Percentiles rank a stretch among this genome's conserved stretches.
Conservation (phyloP, 2,329 filamentous ascomycete genomes). For the Epichloe festucae region DNA sequence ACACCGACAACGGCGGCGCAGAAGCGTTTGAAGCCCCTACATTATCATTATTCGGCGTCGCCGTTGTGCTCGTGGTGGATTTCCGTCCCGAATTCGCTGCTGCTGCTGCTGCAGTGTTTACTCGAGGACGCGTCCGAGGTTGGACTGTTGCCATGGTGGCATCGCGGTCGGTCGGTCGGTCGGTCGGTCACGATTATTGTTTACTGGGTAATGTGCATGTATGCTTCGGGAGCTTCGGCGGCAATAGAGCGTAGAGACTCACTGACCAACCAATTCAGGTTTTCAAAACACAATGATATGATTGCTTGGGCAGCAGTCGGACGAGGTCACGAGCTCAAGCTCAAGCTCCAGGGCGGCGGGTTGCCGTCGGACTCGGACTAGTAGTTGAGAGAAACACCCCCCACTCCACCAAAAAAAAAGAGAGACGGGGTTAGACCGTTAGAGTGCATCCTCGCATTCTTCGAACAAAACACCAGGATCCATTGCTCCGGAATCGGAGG, state of each 20-base stretch:
- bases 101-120: background rate
- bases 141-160: conserved; percentile 8
- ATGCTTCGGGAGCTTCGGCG: background rate
- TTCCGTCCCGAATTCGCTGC: background rate
- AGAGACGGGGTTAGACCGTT: too few species aligned
- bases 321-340: background rate
- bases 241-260: background rate
- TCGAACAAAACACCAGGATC: background rate
- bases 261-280: background rate
- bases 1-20: conserved; percentile 26
- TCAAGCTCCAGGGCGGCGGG: background rate
- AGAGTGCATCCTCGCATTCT: background rate
- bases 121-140: conserved; percentile 6
- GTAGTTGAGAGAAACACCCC: background rate
- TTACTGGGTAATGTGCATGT: background rate
- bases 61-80: background rate
- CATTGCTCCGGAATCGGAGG: too few species aligned
- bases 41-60: background rate
- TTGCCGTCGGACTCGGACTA: too few species aligned
- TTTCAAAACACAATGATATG: background rate
- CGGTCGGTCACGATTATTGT: background rate
- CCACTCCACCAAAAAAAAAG: background rate
- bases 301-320: background rate
- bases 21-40: background rate
- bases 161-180: background rate